Base-by-base conservation (phyloP, 345 rosid genomes). In the Noccaea caerulescens region DNA sequence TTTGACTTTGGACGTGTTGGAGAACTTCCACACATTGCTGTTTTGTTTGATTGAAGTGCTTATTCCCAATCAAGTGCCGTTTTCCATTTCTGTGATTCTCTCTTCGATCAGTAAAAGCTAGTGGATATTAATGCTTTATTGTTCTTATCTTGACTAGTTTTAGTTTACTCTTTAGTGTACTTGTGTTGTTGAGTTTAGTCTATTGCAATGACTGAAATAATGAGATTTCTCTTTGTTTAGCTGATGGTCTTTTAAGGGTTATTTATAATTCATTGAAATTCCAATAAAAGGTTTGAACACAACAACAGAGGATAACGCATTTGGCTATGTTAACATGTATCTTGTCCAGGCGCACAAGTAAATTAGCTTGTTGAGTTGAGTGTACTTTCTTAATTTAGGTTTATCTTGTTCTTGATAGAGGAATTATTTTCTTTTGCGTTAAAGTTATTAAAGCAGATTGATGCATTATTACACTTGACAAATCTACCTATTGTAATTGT, bases 71-170 rank as follows among this genome's bases (percentile, higher is more conserved):
- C 58, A 65, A 50, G 4, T 37, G 3, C 5, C 50, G 12, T 8
- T 27, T 60, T 16, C 11, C 51, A n/a, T 43, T 20, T 27, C 11
- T 41, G 20, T 23, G 18, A 18, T 47, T 47, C 44, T 63, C 33
- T 47, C 7, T 45, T 45, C 20, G 23, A 27, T 62, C 25, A 14
- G 5, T 63, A 46, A 9, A 9, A 32, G 10, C 8, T 60, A 27
- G 18, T 63, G 43, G 42, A 45, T 61, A 8, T 43, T 11, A 25
- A 60, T 58, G 65, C 63, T 32, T 13, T 56, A 12, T 13, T 59
- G 16, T 59, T 23, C 34, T 11, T 38, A 20, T 58, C 8, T 58
- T 53, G 58, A 12, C 58, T 4, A 25, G 11, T 10, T 25, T n/a
- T 33, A 3, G 5, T 63, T 10, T 4, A 10, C 58, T 11, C n/a